phyloP scores from a whole-genome alignment of 164 flowering plant genomes.

The Vitis riparia region DNA sequence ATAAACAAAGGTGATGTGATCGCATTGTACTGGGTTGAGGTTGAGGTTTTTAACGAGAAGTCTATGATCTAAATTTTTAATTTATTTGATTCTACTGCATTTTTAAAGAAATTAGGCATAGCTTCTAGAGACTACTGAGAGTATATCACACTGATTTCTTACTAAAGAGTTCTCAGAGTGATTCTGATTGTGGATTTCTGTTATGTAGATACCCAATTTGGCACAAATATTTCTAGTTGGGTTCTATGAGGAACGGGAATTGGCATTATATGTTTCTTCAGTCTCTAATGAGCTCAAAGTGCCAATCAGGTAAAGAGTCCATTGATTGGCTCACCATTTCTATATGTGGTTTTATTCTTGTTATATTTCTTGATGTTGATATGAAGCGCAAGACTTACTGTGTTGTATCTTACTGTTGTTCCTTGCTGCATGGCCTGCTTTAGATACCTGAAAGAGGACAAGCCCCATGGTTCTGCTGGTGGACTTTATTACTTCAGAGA shows the following conservation, averaged over 20 bases:
- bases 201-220: conserved; percentile 74
- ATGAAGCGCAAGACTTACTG: neutral
- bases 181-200: neutral
- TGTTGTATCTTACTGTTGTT: neutral
- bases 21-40: too few species aligned
- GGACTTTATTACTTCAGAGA: conserved; percentile 86
- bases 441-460: conserved; percentile 93
- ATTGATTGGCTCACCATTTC: neutral
- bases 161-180: neutral
- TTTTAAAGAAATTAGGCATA: too few species aligned
- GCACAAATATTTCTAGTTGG: conserved; percentile 84
- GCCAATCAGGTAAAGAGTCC: conserved; percentile 68
- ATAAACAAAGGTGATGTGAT: too few species aligned
- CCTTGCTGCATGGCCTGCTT: conserved; percentile 1
- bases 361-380: too few species aligned
- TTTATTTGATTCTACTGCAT: too few species aligned
- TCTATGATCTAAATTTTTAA: too few species aligned
- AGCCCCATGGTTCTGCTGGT: conserved; percentile 98
- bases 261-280: conserved; percentile 82
- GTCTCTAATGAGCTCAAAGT: conserved; percentile 88
- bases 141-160: neutral
- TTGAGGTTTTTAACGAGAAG: too few species aligned
- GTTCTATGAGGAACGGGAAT: conserved; percentile 93
- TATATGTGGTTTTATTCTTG: neutral
- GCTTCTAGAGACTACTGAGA: too few species aligned